Base-by-base conservation (phyloP, 352 stramenopile genomes). In the Phytophthora sansomeana region DNA sequence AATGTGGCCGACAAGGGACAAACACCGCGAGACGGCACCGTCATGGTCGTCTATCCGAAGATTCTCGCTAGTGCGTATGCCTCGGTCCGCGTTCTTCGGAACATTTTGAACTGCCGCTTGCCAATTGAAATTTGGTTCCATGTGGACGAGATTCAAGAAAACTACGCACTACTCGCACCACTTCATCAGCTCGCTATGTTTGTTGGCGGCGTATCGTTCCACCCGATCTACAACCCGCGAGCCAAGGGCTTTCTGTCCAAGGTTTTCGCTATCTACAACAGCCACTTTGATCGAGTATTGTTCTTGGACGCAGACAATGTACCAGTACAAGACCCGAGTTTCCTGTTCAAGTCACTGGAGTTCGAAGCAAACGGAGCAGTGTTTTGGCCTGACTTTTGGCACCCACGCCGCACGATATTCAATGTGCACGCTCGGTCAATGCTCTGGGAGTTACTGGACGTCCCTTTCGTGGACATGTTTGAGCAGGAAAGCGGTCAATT, bases 331-430 rank as follows among this genome's bases (percentile, higher is more conserved):
- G 75, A 90, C 29, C 81, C 81, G 21, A 78, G 51, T 8, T 85
- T 82, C 17, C 49, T 90, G 17, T 90, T 90, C 69, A 21, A 61
- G 1, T 56, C 55, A 0, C 19, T 30, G 0, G 72, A 81, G 51
- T 88, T 84, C 30, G 36, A 55, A 17, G 39, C 46, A 4, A 75
- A 67, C 0, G 80, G 81, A 6, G 80, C 81, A 8, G 24, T 92
- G 0, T 89, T 92, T 48, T 92, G 82, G 82, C 83, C 83, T 2
- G 83, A 91, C 41, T 89, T 89, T 46, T 91, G 76, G 78, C 81
- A 90, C 39, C 77, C 78, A 8, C 51, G 30, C n/a, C 67, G 71
- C 46, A 82, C 78, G 1, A 73, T 88, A 17, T 89, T 87, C 58
- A 89, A 89, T 59, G 39, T 89, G n/a, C 74, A 89, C 35, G 65